Base-by-base conservation (phyloP, 108 stramenopile genomes). In the Conticribra guillardii region DNA sequence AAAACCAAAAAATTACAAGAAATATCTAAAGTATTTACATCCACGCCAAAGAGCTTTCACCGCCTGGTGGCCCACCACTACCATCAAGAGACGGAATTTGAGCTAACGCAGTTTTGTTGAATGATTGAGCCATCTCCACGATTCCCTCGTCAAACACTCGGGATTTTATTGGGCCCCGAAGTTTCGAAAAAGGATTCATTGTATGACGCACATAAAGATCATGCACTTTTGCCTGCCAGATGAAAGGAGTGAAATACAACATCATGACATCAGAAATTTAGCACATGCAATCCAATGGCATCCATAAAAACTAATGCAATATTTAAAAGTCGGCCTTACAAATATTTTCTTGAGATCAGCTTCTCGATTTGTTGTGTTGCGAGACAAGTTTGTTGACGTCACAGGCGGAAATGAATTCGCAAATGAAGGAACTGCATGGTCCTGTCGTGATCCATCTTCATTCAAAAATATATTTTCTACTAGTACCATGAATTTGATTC, bases 121-220 rank as follows among this genome's bases (percentile, higher is more conserved):
- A 80, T 1, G 59, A 31, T 11, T 24, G 28, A 0, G 79, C 68
- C 68, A 76, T 71, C 23, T 71, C 60, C 14, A 23, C 23, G 19
- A 81, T 65, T 4, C 80, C 80, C 4, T 60, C 31, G 47, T 81
- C 80, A 66, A 81, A 81, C 4, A 30, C 58, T 17, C 50, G 33
- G 0, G 80, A 81, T 53, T 45, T 29, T 7, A 81, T 76, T 0
- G 74, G 63, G 51, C 75, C 54, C 11, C 80, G 69, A 0, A 81
- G 50, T 54, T 76, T 76, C 0, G 63, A 50, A 30, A 81, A 81
- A 0, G 80, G 80, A 58, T 81, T 81, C 64, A 81, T 60, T 19
- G 70, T 76, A 45, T 81, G 71, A 17, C 51, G 55, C 18, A 81
- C 80, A 62, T 69, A 81, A n/a, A 81, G 32, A 17, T 81, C 75